Base-by-base conservation (phyloP, 305 asterid genomes). In the Rubia tinctorum region DNA sequence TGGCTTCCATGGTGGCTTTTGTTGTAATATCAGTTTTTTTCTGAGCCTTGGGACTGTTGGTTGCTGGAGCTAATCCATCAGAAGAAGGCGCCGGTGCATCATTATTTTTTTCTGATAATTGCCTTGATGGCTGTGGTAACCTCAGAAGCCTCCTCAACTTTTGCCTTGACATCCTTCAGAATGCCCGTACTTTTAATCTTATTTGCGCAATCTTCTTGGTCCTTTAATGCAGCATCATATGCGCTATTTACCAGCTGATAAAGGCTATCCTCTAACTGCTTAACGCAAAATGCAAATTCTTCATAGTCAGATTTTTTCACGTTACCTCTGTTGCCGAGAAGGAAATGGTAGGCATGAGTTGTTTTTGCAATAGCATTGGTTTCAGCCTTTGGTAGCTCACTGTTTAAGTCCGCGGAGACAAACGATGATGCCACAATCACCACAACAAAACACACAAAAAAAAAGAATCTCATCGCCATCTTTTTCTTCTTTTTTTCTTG, bases 1-100 rank as follows among this genome's bases (percentile, higher is more conserved):
- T 51, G 58, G 58, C 58, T 51, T 51, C 58, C n/a, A 14, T 51
- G 58, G 58, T 51, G 58, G 58, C 58, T 51, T 51, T n/a, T 51
- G 15, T 51, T 51, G 6, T 22, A 51, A 15, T 51, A 18, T 51
- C 20, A 51, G 58, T 8, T 51, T 51, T 51, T 51, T 17, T 51
- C 58, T 51, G 22, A 51, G 58, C 58, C 22, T 8, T 51, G 6
- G 58, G 58, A 51, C 1, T 3, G 20, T 17, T 51, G 22, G 58
- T 17, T 51, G 58, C 22, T 14, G 58, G 14, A 47, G 53, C 53
- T 47, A 47, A 47, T 47, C 18, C 53, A 13, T 47, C 53, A 47
- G 18, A 51, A 51, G 58, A 51, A 49, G n/a, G n/a, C n/a, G 58
- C 58, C 6, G 58, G 58, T 51, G 58, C 58, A n/a, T n/a, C n/a